Evolutionary conservation across 441 rosid species (phyloP), one percentile per base, ranked within the genome.

Genomic region (Isatis lusitanica): DNA sequence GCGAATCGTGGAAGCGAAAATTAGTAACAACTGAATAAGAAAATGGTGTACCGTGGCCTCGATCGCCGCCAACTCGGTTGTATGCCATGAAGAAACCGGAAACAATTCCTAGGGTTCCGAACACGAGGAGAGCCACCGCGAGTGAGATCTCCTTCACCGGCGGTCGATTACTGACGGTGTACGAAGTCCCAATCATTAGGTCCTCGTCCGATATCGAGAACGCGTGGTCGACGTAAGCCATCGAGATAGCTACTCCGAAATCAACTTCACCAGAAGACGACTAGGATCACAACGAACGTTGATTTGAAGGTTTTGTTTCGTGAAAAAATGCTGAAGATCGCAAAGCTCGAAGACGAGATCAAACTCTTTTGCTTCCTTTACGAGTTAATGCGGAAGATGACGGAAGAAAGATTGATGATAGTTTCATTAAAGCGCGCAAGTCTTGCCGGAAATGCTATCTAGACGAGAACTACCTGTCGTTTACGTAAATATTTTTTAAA

Each of bases 161-260:
- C 30, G 98, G 94, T 7, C 90, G 85, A 74, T 85, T 87, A 76
- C 83, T 85, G 74, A 86, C 79, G 9, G 86, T 60, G 78, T 90
- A 87, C 7, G 92, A 77, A 11, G 85, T 82, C 53, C 80, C 98
- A 59, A 92, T 71, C 96, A 92, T 88, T 44, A 92, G 73, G 75
- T 92, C 96, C 74, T 90, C 96, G 82, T 92, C 97, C 3, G 96
- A 85, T 39, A 90, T 92, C 15, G 98, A 92, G 85, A 92, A 92
- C 12, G 96, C 96, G 44, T 90, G 96, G 72, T 92, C 98, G 43
- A 92, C 96, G 76, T 92, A 92, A 52, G 97, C 96, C 97, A 92
- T 92, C 2, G 44, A n/a, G 30, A 38, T 9, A 30, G 33, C 12
- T 18, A 16, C 42, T 68, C 9, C 21, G 2, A 1, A 42, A 68